Evolutionary conservation across 2,329 filamentous ascomycete genomes (phyloP).

Genomic region (Fusarium avenaceum): DNA sequence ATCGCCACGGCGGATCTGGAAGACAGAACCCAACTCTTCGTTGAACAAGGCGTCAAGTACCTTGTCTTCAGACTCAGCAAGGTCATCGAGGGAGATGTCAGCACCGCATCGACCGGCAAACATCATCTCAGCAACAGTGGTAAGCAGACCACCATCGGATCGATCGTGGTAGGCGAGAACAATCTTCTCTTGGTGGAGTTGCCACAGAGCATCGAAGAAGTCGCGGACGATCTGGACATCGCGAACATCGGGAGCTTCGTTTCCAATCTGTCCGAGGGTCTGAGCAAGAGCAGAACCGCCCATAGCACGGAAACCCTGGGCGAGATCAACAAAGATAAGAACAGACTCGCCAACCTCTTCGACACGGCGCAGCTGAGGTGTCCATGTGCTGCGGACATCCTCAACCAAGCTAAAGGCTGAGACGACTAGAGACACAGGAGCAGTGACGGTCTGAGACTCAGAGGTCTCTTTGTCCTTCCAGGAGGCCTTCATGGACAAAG

Average conservation of each 20-base stretch:
- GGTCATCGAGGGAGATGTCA: constrained; percentile 84
- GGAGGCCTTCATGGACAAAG: constrained; percentile 98
- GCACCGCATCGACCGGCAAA: constrained; percentile 93
- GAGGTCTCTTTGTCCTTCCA: constrained; percentile 81
- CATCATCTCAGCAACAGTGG: constrained; percentile 96
- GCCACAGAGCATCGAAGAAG: constrained; percentile 87
- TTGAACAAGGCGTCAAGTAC: constrained; percentile 89
- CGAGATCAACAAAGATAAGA: constrained; percentile 91
- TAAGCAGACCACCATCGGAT: constrained; percentile 92
- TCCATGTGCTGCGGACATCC: constrained; percentile 90
- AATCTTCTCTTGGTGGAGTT: constrained; percentile 69
- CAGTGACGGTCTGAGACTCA: constrained; percentile 85
- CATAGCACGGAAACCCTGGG: constrained; percentile 81
- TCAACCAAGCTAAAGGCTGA: constrained; percentile 90
- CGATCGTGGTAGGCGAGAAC: constrained; percentile 96
- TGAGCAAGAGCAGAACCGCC: constrained; percentile 94
- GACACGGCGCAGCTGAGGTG: constrained; percentile 83
- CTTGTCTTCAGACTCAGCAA: constrained; percentile 72
- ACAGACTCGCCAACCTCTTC: constrained; percentile 92
- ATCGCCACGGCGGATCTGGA: constrained; percentile 89
- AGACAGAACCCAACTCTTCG: constrained; percentile 94
- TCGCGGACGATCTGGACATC: constrained; percentile 85
- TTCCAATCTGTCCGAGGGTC: constrained; percentile 86
- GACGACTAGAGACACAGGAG: constrained; percentile 90
- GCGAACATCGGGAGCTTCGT: constrained; percentile 87